These are phyloP conservation scores for Ogataea haglerorum DNA, from an alignment of 805 yeast genomes.

Conservation along the genomic window DNA sequence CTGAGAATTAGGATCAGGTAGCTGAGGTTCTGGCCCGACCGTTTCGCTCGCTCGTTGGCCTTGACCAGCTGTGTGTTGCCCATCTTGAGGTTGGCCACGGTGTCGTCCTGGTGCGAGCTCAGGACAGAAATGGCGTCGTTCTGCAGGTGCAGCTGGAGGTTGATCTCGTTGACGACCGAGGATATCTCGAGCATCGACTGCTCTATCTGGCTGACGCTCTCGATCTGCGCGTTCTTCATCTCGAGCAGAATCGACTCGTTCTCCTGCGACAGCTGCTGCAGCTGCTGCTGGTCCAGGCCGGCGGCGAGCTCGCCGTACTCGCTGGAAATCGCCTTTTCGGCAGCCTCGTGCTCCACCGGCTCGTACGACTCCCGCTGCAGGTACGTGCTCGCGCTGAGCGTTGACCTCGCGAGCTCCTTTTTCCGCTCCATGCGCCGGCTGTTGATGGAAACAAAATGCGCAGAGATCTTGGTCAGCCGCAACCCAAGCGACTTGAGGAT, in stretches of 20 bases:
- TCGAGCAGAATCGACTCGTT: constrained; percentile 51
- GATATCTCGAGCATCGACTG: constrained; percentile 68
- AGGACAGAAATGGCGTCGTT: constrained; percentile 63
- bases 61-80: constrained; percentile 70
- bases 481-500: constrained; percentile 47
- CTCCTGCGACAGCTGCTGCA: constrained; percentile 56
- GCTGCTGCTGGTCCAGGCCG: constrained; percentile 43
- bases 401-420: constrained; percentile 35
- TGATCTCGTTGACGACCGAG: constrained; percentile 68
- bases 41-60: constrained; percentile 65
- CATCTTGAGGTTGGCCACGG: constrained; percentile 57
- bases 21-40: constrained; percentile 55
- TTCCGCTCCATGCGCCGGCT: constrained; percentile 44
- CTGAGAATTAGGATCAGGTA: constrained; percentile 55
- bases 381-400: constrained; percentile 22
- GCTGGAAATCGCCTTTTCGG: constrained; percentile 33
- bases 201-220: constrained; percentile 58
- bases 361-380: constrained; percentile 3
- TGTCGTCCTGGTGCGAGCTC: constrained; percentile 63
- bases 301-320: constrained; percentile 35
- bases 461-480: constrained; percentile 40
- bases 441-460: constrained; percentile 47
- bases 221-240: constrained; percentile 56
- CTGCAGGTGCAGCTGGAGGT: constrained; percentile 70
- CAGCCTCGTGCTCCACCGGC: constrained; percentile 30